Percentiles rank a stretch among this genome's conserved stretches.
These are phyloP conservation scores for Cornus kousa DNA, from an alignment of 148 eudicot genomes.

Conservation along the genomic window DNA sequence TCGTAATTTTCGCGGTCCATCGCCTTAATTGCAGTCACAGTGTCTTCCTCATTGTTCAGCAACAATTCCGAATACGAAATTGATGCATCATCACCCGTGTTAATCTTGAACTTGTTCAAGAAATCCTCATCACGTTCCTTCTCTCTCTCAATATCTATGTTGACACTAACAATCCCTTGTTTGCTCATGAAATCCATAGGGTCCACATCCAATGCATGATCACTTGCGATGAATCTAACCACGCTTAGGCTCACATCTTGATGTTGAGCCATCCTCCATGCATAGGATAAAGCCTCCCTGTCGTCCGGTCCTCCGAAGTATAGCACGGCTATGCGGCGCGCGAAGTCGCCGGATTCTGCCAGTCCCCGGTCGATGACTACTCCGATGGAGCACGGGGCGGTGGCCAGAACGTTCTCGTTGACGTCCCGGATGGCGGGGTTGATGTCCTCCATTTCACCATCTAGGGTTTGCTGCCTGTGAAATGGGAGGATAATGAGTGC, in stretches of 20 bases:
- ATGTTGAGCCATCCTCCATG: conserved; percentile 46
- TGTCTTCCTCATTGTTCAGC: conserved; percentile 45
- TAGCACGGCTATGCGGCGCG: conserved; percentile 30
- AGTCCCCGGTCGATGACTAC: conserved; percentile 47
- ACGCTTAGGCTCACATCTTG: conserved; percentile 31
- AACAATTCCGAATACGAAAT: conserved; percentile 31
- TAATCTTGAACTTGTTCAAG: conserved; percentile 21
- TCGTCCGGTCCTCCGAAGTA: conserved; percentile 68
- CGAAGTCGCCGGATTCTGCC: background rate
- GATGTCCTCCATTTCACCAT: conserved; percentile 43
- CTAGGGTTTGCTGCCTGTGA: conserved; percentile 40
- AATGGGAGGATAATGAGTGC: conserved; percentile 46
- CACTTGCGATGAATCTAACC: conserved; percentile 35
- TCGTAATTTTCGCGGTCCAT: conserved; percentile 29
- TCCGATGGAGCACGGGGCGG: conserved; percentile 52
- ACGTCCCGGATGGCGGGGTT: conserved; percentile 32
- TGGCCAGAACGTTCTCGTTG: conserved; percentile 36
- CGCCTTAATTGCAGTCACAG: conserved; percentile 33
- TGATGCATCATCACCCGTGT: conserved; percentile 11
- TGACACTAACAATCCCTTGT: background rate
- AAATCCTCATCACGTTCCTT: conserved; percentile 35
- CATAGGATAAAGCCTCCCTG: conserved; percentile 59
- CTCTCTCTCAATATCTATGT: conserved; percentile 32
- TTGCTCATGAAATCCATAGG: background rate
- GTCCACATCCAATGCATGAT: conserved; percentile 4